Evolutionary conservation across 2,329 filamentous ascomycete species (phyloP).

Genomic region (Cadophora luteo-olivacea): DNA sequence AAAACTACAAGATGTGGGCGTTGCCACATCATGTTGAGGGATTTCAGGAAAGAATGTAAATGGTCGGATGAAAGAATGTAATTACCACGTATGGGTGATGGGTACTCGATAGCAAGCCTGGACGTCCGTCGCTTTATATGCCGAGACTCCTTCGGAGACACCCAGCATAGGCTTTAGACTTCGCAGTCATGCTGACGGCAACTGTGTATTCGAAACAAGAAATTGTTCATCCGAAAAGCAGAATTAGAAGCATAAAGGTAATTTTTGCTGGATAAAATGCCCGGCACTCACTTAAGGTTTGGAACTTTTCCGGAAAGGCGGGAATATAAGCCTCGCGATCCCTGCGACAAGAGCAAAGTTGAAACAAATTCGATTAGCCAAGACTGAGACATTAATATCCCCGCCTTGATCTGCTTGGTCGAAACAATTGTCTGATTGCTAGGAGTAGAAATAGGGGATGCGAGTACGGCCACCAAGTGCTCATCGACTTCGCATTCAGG

Average conservation of each 20-base stretch:
- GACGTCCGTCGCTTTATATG: background rate
- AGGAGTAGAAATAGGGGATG: background rate
- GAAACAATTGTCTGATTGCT: background rate
- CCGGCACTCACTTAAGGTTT: background rate
- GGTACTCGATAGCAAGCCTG: background rate
- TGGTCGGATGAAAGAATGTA: background rate
- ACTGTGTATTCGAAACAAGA: background rate
- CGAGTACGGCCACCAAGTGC: background rate
- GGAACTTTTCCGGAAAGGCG: background rate
- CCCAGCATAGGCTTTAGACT: background rate
- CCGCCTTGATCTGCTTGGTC: background rate
- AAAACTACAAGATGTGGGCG: background rate
- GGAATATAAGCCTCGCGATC: background rate
- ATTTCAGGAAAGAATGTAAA: background rate
- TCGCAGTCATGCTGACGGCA: background rate
- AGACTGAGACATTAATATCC: background rate
- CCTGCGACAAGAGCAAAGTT: background rate
- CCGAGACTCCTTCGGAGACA: background rate
- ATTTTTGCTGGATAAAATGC: background rate
- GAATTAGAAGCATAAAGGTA: background rate
- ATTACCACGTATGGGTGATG: background rate
- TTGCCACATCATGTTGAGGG: background rate
- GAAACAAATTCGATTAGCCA: constrained; percentile 2
- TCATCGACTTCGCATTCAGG: background rate
- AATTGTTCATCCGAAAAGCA: background rate